phyloP scores from a whole-genome alignment of 2,329 filamentous ascomycete species.

The Pseudocercospora fijiensis region DNA sequence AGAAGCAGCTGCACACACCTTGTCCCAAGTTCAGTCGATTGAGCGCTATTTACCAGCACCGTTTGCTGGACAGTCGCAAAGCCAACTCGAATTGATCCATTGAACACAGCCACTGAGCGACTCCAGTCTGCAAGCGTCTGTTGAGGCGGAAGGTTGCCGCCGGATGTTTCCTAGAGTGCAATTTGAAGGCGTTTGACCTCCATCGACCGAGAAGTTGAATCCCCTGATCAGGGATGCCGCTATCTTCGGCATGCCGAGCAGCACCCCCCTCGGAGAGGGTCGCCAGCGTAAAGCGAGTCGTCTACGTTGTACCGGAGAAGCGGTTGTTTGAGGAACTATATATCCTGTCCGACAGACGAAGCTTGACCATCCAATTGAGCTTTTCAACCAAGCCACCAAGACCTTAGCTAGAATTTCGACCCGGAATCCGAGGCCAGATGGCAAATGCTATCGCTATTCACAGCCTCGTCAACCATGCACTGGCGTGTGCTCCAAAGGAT shows the following conservation, averaged over 20 bases:
- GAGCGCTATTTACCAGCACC: too few relatives aligned
- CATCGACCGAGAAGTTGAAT: not conserved
- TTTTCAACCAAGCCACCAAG: not conserved
- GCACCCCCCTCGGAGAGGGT: not conserved
- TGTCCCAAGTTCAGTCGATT: not conserved
- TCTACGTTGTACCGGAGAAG: not conserved
- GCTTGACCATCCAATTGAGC: not conserved
- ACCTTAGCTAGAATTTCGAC: not conserved
- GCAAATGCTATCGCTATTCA: not conserved
- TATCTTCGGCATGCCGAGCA: not conserved
- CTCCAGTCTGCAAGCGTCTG: not conserved
- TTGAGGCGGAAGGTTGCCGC: not conserved
- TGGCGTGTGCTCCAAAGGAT: not conserved
- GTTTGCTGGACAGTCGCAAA: not conserved
- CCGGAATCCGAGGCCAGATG: not conserved
- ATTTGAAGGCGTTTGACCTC: not conserved
- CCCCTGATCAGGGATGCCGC: not conserved
- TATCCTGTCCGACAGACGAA: not conserved
- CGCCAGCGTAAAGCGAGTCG: not conserved
- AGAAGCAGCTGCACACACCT: not conserved
- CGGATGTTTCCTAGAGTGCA: not conserved
- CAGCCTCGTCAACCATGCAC: not conserved
- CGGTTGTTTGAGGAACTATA: not conserved
- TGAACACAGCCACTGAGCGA: not conserved
- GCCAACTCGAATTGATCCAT: not conserved